These are phyloP conservation scores for Monilinia fructicola DNA, from an alignment of 2,329 filamentous ascomycete genomes.

Conservation along the genomic window DNA sequence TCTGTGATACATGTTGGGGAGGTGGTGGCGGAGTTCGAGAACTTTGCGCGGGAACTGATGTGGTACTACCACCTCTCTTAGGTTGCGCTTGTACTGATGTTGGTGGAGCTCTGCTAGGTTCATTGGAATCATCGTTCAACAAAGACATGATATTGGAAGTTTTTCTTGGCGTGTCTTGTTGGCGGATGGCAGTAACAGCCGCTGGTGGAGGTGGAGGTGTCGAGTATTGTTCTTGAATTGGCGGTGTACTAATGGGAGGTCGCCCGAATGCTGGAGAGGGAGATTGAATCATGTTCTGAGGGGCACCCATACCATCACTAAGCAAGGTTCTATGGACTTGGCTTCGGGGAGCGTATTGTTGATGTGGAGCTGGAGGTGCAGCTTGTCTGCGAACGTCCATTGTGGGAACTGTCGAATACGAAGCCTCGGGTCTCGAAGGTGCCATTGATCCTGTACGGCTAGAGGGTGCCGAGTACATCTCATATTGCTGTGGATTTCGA, in stretches of 20 bases:
- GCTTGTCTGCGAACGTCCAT: constrained; percentile 26
- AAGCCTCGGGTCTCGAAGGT: constrained; percentile 34
- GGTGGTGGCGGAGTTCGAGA: constrained; percentile 31
- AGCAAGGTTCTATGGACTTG: constrained; percentile 33
- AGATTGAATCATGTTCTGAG: constrained; percentile 33
- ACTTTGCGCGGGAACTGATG: constrained; percentile 32
- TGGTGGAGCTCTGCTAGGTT: constrained; percentile 39
- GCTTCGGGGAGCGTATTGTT: constrained; percentile 32
- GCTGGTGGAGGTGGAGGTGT: constrained; percentile 34
- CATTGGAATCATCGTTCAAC: constrained; percentile 55
- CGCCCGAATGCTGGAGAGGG: constrained; percentile 35
- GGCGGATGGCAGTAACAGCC: constrained; percentile 45
- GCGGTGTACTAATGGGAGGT: constrained; percentile 35
- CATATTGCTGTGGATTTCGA: constrained; percentile 42
- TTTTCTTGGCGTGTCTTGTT: constrained; percentile 53
- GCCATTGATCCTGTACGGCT: constrained; percentile 30
- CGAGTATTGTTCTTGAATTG: constrained; percentile 34
- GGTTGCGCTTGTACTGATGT: constrained; percentile 36
- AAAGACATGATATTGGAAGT: constrained; percentile 63
- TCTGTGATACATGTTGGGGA: constrained; percentile 35
- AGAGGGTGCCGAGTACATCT: constrained; percentile 35
- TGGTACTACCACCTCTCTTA: constrained; percentile 19
- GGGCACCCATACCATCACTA: constrained; percentile 31
- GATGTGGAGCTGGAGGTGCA: constrained; percentile 31
- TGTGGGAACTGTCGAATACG: constrained; percentile 19